Evolutionary conservation across 192 early-diverging fungal genomes (phyloP), one percentile per base, ranked within the genome.

Genomic region (Phycomyces nitens): DNA sequence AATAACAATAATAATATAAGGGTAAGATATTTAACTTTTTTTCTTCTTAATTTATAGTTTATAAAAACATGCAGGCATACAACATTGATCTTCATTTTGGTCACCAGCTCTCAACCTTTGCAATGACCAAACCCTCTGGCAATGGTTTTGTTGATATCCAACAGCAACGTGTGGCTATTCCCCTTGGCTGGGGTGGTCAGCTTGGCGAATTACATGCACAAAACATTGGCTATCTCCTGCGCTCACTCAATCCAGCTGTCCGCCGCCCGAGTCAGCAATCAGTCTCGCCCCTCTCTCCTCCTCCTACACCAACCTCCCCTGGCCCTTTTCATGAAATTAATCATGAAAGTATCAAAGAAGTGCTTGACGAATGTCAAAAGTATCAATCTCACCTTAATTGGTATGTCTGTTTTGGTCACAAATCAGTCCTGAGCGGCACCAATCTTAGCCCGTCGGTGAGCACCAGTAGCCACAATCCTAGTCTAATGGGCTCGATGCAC

Each of bases 171-270:
- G 52, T 63, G 15, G 44, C 62, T 9, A 63, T 63, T 41, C 62
- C 62, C 12, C 23, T 63, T n/a, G 62, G 62, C 10, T 62, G 60
- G 62, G 62, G 62, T 26, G 62, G 62, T 42, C 52, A 53, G 23
- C 15, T 63, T 20, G 62, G 62, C 22, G 62, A 63, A n/a, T 29
- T 63, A 8, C 62, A 63, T 55, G 50, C 62, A 14, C 62, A 63
- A 26, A 63, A 44, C n/a, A n/a, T 63, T 16, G 5, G 41, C 23
- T 24, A 21, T 7, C 52, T 63, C 34, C 40, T 63, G n/a, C 21
- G 40, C 10, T 63, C 62, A 12, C 34, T 63, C 2, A 49, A 53
- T 16, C 62, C 62, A 6, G 26, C 51, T n/a, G 23, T 53, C 22
- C 18, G 44, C 12, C 44, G 44, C 44, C 11, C 44, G 3, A 47